A percentile compares a stretch with the other conserved stretches of the same genome.
These are phyloP conservation scores for Phytophthora kernoviae DNA, from an alignment of 352 stramenopile species.

Conservation along the genomic window DNA sequence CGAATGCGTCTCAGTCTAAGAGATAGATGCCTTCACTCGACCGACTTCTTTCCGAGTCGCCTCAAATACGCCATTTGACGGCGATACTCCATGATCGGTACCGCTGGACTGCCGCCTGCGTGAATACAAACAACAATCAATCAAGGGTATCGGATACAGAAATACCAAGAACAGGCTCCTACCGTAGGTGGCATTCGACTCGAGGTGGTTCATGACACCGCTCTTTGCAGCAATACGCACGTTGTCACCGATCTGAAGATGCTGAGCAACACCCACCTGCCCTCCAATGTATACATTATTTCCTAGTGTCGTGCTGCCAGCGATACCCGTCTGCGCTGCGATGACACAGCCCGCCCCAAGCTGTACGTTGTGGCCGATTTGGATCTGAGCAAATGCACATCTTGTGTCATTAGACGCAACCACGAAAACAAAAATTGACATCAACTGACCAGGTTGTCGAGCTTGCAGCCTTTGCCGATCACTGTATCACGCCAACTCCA, in stretches of 20 bases:
- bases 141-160: not conserved
- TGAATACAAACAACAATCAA: slow-evolving; percentile 7
- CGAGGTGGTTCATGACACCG: slow-evolving; percentile 79
- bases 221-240: slow-evolving; percentile 88
- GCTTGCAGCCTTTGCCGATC: slow-evolving; percentile 72
- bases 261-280: slow-evolving; percentile 85
- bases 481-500: slow-evolving; percentile 85
- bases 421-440: not conserved
- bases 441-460: slow-evolving; percentile 76
- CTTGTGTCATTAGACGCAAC: slow-evolving; percentile 5
- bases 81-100: slow-evolving; percentile 83
- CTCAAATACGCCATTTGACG: slow-evolving; percentile 68
- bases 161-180: not conserved
- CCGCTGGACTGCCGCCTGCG: slow-evolving; percentile 66
- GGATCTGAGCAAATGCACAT: slow-evolving; percentile 51
- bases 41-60: slow-evolving; percentile 48
- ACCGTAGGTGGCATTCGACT: slow-evolving; percentile 65
- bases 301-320: slow-evolving; percentile 78
- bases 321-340: slow-evolving; percentile 82
- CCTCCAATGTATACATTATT: slow-evolving; percentile 79
- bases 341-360: slow-evolving; percentile 75
- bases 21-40: slow-evolving; percentile 9
- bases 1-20: too few relatives aligned
- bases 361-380: slow-evolving; percentile 89
- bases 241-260: slow-evolving; percentile 79